Conservation (phyloP, 2,329 filamentous ascomycete species). For the Dendrostoma leiphaemia region DNA sequence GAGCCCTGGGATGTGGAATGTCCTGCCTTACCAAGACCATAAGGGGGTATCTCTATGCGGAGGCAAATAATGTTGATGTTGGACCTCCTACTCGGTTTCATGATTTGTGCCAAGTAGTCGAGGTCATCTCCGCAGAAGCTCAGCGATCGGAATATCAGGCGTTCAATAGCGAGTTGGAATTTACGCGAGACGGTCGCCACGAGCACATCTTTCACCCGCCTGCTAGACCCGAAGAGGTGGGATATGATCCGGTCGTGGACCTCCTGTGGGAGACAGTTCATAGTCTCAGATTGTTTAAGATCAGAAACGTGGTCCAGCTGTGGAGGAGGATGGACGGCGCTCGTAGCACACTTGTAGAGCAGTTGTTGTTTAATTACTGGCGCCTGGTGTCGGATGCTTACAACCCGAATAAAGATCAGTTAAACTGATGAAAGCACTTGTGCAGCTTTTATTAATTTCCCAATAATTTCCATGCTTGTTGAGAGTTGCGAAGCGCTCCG, state of each 20-base stretch:
- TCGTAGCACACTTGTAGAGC: no score
- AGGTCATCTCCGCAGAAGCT: neutral
- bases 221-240: neutral
- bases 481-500: no score
- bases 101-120: neutral
- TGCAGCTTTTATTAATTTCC: no score
- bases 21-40: neutral
- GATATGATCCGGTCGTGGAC: neutral
- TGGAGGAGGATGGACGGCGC: neutral
- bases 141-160: neutral
- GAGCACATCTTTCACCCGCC: neutral
- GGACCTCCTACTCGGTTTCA: neutral
- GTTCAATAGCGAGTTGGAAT: neutral
- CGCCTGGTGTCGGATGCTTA: no score
- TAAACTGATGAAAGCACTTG: no score
- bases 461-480: no score
- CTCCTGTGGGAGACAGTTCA: neutral
- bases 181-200: neutral
- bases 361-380: no score
- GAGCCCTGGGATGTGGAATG: neutral
- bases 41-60: neutral
- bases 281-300: neutral
- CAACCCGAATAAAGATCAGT: no score
- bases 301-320: neutral
- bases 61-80: neutral